Base-by-base conservation (phyloP, 2,329 filamentous ascomycete species). In the Tolypocladium tropicale region DNA sequence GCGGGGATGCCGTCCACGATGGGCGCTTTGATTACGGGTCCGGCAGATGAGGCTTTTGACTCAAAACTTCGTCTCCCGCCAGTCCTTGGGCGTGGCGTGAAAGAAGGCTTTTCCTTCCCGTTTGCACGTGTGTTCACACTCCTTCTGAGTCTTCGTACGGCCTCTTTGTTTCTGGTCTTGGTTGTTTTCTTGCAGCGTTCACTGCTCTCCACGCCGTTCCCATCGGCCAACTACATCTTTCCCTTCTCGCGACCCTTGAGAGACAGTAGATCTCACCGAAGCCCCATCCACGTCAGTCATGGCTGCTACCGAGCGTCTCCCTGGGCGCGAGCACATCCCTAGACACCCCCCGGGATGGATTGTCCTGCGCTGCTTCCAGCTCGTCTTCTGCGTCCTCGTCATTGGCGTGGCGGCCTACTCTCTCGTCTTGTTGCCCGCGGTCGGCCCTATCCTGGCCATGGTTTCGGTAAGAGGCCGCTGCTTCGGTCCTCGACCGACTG, bases 391-490 rank as follows among this genome's bases (percentile, higher is more conserved):
- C 21, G 54, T 82, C 39, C 58, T 76, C 37, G 67, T 76, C 32
- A 65, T 82, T 2, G 78, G 73, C 16, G 68, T 83, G 37, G 68
- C 70, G 25, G 77, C 73, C 9, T 82, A 78, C 59, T 71, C 74
- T 11, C 66, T 70, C 50, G 61, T 60, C 4, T 7, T 67, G 4
- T 59, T 65, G 4, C 61, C 74, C 2, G 75, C 75, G 43, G 56
- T 63, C 34, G 74, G 73, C 3, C 69, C 66, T 55, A 55, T 61
- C 36, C 59, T 75, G 32, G 66, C 68, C 52, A 62, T 76, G 1
- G 66, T 70, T 11, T 76, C 74, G 16, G 77, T 77, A 32, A 11
- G 28, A 16, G 11, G 25, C 18, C 28, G n/a, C n/a, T n/a, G n/a
- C n/a, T n/a, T n/a, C n/a, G n/a, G n/a, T n/a, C n/a, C n/a, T n/a